Evolutionary conservation across 2,329 filamentous ascomycete species (phyloP).

Genomic region (Colletotrichum echinochloae): DNA sequence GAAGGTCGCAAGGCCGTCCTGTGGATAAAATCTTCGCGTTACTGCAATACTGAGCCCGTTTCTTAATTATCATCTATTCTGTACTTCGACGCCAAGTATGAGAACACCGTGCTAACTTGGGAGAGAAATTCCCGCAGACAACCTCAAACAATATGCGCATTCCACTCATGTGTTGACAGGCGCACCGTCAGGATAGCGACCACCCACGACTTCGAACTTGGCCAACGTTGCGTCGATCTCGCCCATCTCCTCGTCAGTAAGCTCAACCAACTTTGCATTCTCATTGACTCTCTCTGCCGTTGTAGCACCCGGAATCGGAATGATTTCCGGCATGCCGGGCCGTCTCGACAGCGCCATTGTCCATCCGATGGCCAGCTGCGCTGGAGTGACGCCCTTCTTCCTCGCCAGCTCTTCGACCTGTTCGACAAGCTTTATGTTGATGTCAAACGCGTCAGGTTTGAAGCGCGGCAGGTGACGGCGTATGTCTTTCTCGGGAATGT

Average conservation of each 20-base stretch:
- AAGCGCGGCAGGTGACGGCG: slow-evolving; percentile 67
- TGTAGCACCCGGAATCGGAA: slow-evolving; percentile 76
- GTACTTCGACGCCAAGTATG: neutral
- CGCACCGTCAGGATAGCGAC: slow-evolving; percentile 57
- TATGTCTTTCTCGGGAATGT: slow-evolving; percentile 66
- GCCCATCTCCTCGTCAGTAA: slow-evolving; percentile 63
- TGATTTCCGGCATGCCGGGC: slow-evolving; percentile 67
- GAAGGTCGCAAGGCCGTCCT: slow-evolving; percentile 48
- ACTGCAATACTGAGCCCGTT: slow-evolving; percentile 35
- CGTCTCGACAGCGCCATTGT: slow-evolving; percentile 61
- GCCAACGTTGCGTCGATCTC: slow-evolving; percentile 63
- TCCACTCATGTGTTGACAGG: slow-evolving; percentile 52
- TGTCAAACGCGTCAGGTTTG: slow-evolving; percentile 70
- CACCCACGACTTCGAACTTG: slow-evolving; percentile 61
- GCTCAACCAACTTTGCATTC: slow-evolving; percentile 64
- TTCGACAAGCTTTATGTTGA: slow-evolving; percentile 72
- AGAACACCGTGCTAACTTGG: slow-evolving; percentile 8
- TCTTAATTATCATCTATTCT: neutral
- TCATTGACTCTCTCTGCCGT: slow-evolving; percentile 68
- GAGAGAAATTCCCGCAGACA: neutral
- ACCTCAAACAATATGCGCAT: neutral
- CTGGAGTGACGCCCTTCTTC: slow-evolving; percentile 69
- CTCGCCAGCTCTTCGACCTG: slow-evolving; percentile 69
- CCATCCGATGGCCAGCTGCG: slow-evolving; percentile 77
- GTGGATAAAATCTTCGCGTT: slow-evolving; percentile 49